Conservation (phyloP, 129 eudicot genomes). For the Escallonia herrerae region DNA sequence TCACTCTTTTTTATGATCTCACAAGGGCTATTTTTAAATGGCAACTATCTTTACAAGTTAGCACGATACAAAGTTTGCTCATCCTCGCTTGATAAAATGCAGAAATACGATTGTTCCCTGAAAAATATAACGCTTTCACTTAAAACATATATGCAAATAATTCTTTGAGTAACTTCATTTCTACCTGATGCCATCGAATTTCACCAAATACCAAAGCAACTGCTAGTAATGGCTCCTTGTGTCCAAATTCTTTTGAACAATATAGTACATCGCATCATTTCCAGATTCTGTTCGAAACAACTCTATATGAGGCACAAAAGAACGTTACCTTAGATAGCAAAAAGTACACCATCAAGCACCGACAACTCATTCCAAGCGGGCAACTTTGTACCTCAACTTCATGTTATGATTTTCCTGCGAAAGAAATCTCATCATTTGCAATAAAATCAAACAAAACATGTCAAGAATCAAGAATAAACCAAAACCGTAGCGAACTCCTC, state of each 20-base stretch:
- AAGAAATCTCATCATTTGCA: background rate
- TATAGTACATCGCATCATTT: background rate
- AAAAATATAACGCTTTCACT: no score
- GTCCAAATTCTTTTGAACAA: background rate
- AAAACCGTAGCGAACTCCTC: background rate
- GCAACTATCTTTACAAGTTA: no score
- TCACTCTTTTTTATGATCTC: no score
- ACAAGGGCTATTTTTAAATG: no score
- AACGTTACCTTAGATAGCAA: conserved; percentile 18
- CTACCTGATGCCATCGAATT: no score
- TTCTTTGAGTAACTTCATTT: no score
- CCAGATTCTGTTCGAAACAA: background rate
- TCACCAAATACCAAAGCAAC: no score
- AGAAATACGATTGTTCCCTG: no score
- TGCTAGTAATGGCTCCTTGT: no score
- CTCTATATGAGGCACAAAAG: background rate
- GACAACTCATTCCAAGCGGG: conserved; percentile 57
- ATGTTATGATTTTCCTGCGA: conserved; percentile 62
- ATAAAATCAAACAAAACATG: background rate
- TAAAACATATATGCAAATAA: no score
- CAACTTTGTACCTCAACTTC: conserved; percentile 75
- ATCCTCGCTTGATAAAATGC: no score
- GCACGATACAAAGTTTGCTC: no score
- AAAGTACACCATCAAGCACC: background rate
- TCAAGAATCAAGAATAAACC: background rate